Percentiles rank a stretch among this genome's conserved stretches.
These are phyloP conservation scores for Mucor lusitanicus DNA, from an alignment of 371 early-diverging fungal genomes.

Conservation along the genomic window DNA sequence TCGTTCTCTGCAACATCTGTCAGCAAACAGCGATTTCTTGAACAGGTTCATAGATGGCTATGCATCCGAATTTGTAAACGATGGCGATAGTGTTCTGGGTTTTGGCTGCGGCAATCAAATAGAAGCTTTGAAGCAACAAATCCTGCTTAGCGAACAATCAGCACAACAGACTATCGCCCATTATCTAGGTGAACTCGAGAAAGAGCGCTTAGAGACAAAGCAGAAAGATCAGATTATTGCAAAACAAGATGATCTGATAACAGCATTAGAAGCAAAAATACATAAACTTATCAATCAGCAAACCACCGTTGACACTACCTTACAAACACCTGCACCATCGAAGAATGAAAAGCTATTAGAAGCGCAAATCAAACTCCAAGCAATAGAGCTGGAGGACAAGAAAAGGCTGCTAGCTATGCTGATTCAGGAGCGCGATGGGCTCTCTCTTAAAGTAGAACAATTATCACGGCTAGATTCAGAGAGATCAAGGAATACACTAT, in stretches of 20 bases:
- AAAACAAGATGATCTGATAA: constrained; percentile 44
- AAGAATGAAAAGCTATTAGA: constrained; percentile 4
- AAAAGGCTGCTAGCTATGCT: constrained; percentile 28
- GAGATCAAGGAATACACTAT: neutral
- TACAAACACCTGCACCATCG: neutral
- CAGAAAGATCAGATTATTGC: constrained; percentile 18
- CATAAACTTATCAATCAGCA: neutral
- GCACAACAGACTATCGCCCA: constrained; percentile 32
- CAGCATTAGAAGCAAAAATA: constrained; percentile 25
- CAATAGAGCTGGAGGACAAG: constrained; percentile 33
- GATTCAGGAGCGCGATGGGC: constrained; percentile 30
- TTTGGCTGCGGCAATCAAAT: neutral
- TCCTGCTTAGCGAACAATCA: neutral
- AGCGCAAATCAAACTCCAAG: constrained; percentile 38
- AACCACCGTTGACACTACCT: neutral
- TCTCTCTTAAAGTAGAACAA: constrained; percentile 4
- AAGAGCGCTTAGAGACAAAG: constrained; percentile 25
- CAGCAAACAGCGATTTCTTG: neutral
- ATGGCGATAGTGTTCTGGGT: neutral
- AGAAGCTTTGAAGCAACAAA: neutral
- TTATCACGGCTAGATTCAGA: neutral
- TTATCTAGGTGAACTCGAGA: constrained; percentile 30
- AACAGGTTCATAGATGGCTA: neutral
- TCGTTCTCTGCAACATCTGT: neutral
- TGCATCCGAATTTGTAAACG: neutral